Evolutionary conservation across 768 basidiomycete genomes (phyloP), one percentile per base, ranked within the genome.

Genomic region (Tylopilus cervinicoccineus): DNA sequence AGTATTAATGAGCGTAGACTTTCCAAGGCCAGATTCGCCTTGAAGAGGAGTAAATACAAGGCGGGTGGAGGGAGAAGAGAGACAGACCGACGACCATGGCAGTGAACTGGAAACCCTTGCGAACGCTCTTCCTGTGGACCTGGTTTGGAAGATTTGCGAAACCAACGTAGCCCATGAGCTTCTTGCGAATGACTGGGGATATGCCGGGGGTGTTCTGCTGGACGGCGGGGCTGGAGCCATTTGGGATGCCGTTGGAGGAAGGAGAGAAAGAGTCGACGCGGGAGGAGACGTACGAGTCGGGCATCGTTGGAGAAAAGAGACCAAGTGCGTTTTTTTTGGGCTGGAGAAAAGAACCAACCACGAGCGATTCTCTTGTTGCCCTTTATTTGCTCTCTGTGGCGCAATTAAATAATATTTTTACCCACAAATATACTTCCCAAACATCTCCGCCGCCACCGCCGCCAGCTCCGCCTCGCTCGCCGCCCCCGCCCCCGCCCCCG

Each of bases 101-200:
- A 46, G 93, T 95, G 75, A 99, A 99, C 70, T 98, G 92, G 79
- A 98, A 99, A 38, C 96, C 95, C 72, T 93, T 97, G 76, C 93
- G 80, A 40, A 96, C 88, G 62, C 93, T 95, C 76, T 96, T 92
- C 72, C 96, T 86, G 74, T 99, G 96, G 38, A 98, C 95, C 71
- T 99, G 96, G 79, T 99, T 98, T 42, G 96, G 96, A 43, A 99
- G 80, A 70, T 96, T 98, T 66, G 94, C 92, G 66, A 99, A 95
- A 43, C 92, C 92, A 51, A 95, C 92, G 67, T 92, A 94, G 62
- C 92, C 90, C 81, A 88, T 90, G 61, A 94, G 77, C 74, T 93
- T 93, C 83, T 93, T 93, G 72, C 89, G 86, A 55, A 78, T 77
- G 60, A 77, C 70, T 50, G 71, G 64, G 43, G 72, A 56, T 31